Evolutionary conservation across 225 moss, liverwort and hornwort species (phyloP).

Genomic region (Lunularia cruciata): DNA sequence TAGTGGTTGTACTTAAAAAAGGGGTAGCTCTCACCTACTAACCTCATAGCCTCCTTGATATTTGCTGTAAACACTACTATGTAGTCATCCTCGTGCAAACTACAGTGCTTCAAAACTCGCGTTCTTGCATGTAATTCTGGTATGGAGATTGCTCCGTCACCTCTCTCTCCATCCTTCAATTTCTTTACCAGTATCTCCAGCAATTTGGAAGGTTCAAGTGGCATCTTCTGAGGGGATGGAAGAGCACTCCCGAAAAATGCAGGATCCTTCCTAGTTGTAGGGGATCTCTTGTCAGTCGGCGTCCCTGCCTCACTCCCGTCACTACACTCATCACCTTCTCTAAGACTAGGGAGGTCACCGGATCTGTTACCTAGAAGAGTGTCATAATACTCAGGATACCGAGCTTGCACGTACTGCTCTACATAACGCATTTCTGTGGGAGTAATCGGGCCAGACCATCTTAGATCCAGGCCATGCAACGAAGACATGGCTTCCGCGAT

Average conservation of each 20-base stretch:
- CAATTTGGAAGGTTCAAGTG: slow-evolving; percentile 30
- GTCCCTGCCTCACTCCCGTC: slow-evolving; percentile 1
- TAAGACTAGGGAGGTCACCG: slow-evolving; percentile 27
- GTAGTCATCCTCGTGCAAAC: slow-evolving; percentile 36
- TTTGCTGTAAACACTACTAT: slow-evolving; percentile 29
- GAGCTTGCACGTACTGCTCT: slow-evolving; percentile 37
- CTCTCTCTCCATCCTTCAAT: slow-evolving; percentile 5
- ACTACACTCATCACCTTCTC: slow-evolving; percentile 25
- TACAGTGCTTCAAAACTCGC: slow-evolving; percentile 34
- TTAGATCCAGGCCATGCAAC: slow-evolving; percentile 33
- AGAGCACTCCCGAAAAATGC: slow-evolving; percentile 35
- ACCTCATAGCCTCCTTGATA: slow-evolving; percentile 33
- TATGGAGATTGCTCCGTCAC: slow-evolving; percentile 35
- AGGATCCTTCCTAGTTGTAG: slow-evolving; percentile 21
- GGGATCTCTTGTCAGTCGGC: slow-evolving; percentile 16
- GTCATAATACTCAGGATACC: slow-evolving; percentile 40
- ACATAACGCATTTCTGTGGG: slow-evolving; percentile 39
- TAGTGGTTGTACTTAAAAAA: slow-evolving; percentile 43
- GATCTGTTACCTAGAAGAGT: slow-evolving; percentile 16
- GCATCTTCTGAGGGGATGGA: slow-evolving; percentile 36
- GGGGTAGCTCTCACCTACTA: slow-evolving; percentile 40
- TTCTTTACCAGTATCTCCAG: slow-evolving; percentile 30
- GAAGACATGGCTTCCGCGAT: slow-evolving; percentile 44
- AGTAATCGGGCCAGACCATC: slow-evolving; percentile 42
- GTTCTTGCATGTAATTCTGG: slow-evolving; percentile 38